These are phyloP conservation scores for Nakazawaea laoshanensis DNA, from an alignment of 805 yeast species.

Conservation along the genomic window DNA sequence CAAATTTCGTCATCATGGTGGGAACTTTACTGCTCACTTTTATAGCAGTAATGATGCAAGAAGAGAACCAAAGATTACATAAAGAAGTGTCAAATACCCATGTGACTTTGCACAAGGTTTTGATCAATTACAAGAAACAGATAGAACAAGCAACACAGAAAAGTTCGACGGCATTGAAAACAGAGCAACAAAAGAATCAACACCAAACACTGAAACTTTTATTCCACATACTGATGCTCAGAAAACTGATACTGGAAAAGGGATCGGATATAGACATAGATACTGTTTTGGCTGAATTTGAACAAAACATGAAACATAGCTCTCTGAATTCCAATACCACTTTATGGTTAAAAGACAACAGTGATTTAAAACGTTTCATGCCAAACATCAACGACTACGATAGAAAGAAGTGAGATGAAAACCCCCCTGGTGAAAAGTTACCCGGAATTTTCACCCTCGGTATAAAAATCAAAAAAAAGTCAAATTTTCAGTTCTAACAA, in stretches of 20 bases:
- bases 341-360: slow-evolving; percentile 53
- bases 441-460: slow-evolving; percentile 10
- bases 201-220: slow-evolving; percentile 29
- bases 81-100: slow-evolving; percentile 1
- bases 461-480: slow-evolving; percentile 3
- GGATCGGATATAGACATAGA: slow-evolving; percentile 47
- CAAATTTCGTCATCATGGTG: neutral
- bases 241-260: slow-evolving; percentile 49
- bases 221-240: slow-evolving; percentile 57
- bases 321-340: slow-evolving; percentile 47
- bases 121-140: slow-evolving; percentile 28
- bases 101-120: slow-evolving; percentile 11
- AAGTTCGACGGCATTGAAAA: slow-evolving; percentile 35
- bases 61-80: neutral
- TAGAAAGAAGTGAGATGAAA: slow-evolving; percentile 21
- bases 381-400: slow-evolving; percentile 61
- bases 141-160: slow-evolving; percentile 45
- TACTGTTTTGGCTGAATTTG: slow-evolving; percentile 45
- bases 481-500: slow-evolving; percentile 22
- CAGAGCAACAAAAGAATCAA: slow-evolving; percentile 35
- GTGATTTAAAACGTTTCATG: slow-evolving; percentile 36
- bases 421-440: neutral
- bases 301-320: slow-evolving; percentile 48
- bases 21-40: neutral
- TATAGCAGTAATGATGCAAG: neutral